Conservation (phyloP, 257 asterid species). For the Solanum verrucosum region DNA sequence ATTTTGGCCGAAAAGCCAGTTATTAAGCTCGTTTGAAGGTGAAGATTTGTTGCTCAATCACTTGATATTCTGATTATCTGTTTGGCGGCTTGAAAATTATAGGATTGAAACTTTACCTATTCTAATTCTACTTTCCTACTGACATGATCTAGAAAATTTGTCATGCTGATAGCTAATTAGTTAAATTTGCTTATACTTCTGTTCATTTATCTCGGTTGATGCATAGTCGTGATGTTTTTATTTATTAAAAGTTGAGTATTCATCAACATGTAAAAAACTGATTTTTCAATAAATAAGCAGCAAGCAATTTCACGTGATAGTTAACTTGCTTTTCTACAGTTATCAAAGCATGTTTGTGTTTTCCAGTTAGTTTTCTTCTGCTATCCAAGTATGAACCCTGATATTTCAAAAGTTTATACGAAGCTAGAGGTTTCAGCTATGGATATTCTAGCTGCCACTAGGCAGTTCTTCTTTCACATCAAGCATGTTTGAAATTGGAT, state of each 20-base stretch:
- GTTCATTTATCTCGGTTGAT: not conserved
- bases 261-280: not conserved
- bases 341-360: not conserved
- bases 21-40: not conserved
- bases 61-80: not conserved
- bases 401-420: not conserved
- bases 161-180: not conserved
- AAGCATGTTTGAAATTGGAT: not conserved
- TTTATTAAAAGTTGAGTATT: not conserved
- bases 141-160: not conserved
- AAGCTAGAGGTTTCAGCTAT: not conserved
- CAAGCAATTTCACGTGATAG: not conserved
- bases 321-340: not conserved
- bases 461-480: not conserved
- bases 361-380: not conserved
- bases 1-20: not conserved
- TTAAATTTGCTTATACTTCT: not conserved
- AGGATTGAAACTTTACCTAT: not conserved
- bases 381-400: not conserved
- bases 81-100: not conserved
- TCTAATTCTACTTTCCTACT: not conserved
- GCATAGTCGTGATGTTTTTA: not conserved
- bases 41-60: not conserved
- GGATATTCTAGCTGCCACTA: not conserved
- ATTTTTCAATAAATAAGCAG: not conserved